Percentiles rank a stretch among this genome's conserved stretches.
These are phyloP conservation scores for Microglena sp. DNA, from an alignment of 139 green algal species.

Conservation along the genomic window DNA sequence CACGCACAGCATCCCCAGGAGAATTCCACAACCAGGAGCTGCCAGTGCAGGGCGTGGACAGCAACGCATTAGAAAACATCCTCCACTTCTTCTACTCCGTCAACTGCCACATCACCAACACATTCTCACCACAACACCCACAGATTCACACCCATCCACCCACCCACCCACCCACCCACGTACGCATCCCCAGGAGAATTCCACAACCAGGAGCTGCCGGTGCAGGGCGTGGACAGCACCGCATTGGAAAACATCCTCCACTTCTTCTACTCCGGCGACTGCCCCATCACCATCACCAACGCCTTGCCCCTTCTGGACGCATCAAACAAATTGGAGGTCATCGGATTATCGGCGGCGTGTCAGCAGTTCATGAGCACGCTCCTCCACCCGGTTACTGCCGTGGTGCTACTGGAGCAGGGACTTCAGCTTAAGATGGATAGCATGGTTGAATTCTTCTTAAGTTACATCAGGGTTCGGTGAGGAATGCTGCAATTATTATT, in stretches of 20 bases:
- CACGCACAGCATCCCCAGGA: not conserved
- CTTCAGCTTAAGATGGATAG: slow-evolving; percentile 6
- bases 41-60: slow-evolving; percentile 37
- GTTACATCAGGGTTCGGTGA: no score
- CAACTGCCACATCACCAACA: no score
- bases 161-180: no score
- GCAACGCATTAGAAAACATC: slow-evolving; percentile 19
- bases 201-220: slow-evolving; percentile 28
- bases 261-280: slow-evolving; percentile 11
- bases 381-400: not conserved
- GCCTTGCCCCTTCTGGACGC: slow-evolving; percentile 6
- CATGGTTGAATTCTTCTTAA: no score
- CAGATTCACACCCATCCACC: no score
- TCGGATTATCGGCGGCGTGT: slow-evolving; percentile 3
- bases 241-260: slow-evolving; percentile 24
- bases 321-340: slow-evolving; percentile 6
- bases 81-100: slow-evolving; percentile 11
- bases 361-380: slow-evolving; percentile 11
- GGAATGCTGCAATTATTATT: no score
- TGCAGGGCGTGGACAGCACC: slow-evolving; percentile 31
- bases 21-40: slow-evolving; percentile 24
- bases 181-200: slow-evolving; percentile 13
- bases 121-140: no score
- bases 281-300: slow-evolving; percentile 1
- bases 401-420: slow-evolving; percentile 3